Evolutionary conservation across 2,329 filamentous ascomycete species (phyloP).

Genomic region (Xylaria sp.): DNA sequence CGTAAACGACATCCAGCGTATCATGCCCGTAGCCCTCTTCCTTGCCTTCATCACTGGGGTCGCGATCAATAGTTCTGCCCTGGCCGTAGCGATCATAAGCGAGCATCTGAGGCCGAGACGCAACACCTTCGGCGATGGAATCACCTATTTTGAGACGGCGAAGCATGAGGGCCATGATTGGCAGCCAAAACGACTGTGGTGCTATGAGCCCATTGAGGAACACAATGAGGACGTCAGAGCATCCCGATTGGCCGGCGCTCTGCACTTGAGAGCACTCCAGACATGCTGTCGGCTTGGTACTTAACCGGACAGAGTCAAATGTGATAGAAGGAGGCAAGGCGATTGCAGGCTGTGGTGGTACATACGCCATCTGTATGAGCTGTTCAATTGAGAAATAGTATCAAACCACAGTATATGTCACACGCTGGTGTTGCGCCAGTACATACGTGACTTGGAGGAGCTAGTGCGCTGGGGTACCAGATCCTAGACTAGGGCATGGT

Average conservation of each 20-base stretch:
- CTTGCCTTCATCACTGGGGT: slow-evolving; percentile 57
- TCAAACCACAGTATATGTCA: neutral
- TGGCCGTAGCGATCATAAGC: slow-evolving; percentile 70
- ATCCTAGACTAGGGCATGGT: neutral
- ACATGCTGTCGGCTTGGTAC: slow-evolving; percentile 40
- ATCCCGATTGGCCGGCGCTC: slow-evolving; percentile 27
- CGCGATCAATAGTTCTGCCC: slow-evolving; percentile 56
- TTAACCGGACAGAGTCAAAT: slow-evolving; percentile 36
- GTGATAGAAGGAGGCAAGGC: slow-evolving; percentile 38
- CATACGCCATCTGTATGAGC: slow-evolving; percentile 31
- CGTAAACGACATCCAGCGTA: slow-evolving; percentile 54
- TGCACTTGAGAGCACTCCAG: slow-evolving; percentile 39
- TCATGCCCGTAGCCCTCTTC: slow-evolving; percentile 63
- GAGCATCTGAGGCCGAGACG: slow-evolving; percentile 54
- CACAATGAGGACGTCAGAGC: slow-evolving; percentile 40
- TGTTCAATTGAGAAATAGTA: neutral
- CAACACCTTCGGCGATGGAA: slow-evolving; percentile 12
- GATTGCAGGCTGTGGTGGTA: slow-evolving; percentile 36
- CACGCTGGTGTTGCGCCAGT: neutral
- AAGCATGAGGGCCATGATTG: slow-evolving; percentile 40
- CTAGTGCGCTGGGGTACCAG: neutral
- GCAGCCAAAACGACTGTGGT: slow-evolving; percentile 44
- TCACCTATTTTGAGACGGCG: slow-evolving; percentile 27
- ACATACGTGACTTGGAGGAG: neutral
- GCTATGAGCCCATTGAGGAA: slow-evolving; percentile 48